Evolutionary conservation across 257 asterid species (phyloP).

Genomic region (Rhazya stricta): DNA sequence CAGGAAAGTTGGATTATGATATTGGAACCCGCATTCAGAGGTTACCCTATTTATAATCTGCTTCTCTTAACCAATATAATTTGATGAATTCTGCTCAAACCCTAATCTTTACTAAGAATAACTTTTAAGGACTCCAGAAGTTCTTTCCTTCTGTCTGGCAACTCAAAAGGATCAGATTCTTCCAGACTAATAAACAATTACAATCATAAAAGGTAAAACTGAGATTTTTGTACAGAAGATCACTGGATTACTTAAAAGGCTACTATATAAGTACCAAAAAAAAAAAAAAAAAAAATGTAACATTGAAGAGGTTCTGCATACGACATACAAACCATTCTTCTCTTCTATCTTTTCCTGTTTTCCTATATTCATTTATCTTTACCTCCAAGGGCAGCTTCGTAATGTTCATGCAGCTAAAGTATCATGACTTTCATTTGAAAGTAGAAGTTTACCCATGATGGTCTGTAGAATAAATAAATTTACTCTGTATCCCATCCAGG

Average conservation of each 20-base stretch:
- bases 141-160: not conserved
- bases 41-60: no score
- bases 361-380: not conserved
- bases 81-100: no score
- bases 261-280: not conserved
- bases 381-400: not conserved
- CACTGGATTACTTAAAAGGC: not conserved
- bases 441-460: not conserved
- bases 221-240: not conserved
- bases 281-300: no score
- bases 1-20: no score
- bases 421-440: not conserved
- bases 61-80: no score
- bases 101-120: no score
- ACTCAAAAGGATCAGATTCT: not conserved
- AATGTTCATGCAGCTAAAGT: not conserved
- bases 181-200: not conserved
- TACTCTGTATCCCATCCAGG: conserved; percentile 61
- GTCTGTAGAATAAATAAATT: not conserved
- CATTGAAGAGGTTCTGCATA: not conserved
- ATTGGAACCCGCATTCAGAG: no score
- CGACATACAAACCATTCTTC: not conserved
- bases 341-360: not conserved
- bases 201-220: not conserved
- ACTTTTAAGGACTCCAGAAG: no score